Conservation (phyloP, 1,284 basidiomycete genomes). For the Microbotryum scabiosae region DNA sequence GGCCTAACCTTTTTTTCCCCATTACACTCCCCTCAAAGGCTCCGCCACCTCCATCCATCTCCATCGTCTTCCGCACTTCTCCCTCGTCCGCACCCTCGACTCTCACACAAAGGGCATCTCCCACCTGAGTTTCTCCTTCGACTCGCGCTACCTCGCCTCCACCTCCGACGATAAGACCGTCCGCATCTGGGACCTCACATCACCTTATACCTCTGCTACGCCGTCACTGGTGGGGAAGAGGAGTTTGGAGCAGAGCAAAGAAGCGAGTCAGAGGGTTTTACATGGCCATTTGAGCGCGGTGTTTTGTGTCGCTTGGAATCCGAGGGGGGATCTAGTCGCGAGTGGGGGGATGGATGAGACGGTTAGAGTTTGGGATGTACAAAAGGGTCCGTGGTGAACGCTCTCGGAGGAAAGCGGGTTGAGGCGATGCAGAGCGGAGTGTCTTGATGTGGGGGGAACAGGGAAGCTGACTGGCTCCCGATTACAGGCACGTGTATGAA, state of each 20-base stretch:
- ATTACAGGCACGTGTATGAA: conserved; percentile 52
- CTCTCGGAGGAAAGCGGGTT: not conserved
- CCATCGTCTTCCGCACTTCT: conserved; percentile 22
- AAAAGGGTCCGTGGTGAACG: conserved; percentile 52
- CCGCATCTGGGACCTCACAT: conserved; percentile 63
- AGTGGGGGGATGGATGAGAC: conserved; percentile 93
- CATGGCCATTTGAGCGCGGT: conserved; percentile 87
- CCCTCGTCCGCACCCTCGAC: conserved; percentile 14
- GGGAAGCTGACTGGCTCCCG: not conserved
- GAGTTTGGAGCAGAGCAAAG: not conserved
- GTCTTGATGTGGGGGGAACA: too few relatives aligned
- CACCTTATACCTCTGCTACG: conserved; percentile 1
- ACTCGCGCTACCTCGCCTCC: conserved; percentile 71
- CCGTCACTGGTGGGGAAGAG: not conserved
- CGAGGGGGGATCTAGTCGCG: conserved; percentile 75
- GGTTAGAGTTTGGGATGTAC: conserved; percentile 90
- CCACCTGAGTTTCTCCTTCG: conserved; percentile 75
- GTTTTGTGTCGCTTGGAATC: conserved; percentile 85
- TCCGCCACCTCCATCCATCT: conserved; percentile 26
- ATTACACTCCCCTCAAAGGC: conserved; percentile 4
- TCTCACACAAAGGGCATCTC: conserved; percentile 55
- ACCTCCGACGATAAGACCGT: conserved; percentile 84
- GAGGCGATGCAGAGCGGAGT: too few relatives aligned
- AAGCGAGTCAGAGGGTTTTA: conserved; percentile 12
- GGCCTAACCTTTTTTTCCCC: not conserved